Evolutionary conservation across 805 yeast genomes (phyloP), one percentile per base, ranked within the genome.

Genomic region (Ascoidea asiatica): DNA sequence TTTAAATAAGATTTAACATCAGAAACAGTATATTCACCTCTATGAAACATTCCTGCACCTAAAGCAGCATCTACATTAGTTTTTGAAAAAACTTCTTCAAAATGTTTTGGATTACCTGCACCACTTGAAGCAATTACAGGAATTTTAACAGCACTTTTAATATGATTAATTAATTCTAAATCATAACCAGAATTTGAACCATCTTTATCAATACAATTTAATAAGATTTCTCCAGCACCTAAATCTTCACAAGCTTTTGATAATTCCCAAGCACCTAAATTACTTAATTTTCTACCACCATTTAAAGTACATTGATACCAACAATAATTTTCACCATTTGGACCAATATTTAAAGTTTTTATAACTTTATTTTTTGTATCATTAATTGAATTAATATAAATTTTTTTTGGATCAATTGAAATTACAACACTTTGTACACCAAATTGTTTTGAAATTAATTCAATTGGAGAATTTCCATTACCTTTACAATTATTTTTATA

Each of bases 61-160:
- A 92, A 70, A 17, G 98, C 97, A 39, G 99, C 99, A 64, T 92
- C 98, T 1, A 92, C 81, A 5, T 73, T 69, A 15, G 97, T 88
- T 40, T 80, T 69, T 40, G 67, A 70, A 57, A 92, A 92, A 2
- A 86, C 99, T 51, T 92, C 87, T 50, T 76, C 77, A 59, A 92
- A 92, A 64, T 92, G 97, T 42, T 69, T 73, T 1, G 99, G 98
- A 19, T 67, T 75, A 43, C 99, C 99, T 5, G 99, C 99, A 45
- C 99, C 99, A 49, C 94, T 81, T 5, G 97, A 88, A 0, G 98
- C 97, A 60, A 92, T 92, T 2, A 92, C 97, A 0, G 99, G 99
- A 41, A 94, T 82, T 1, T 67, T 65, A 5, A 87, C 95, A 0
- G 83, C 79, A 1, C 66, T 54, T 54, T 92, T 92, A 47, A 87